Base-by-base conservation (phyloP, 176 grass and related monocot genomes). In the Olyra latifolia region DNA sequence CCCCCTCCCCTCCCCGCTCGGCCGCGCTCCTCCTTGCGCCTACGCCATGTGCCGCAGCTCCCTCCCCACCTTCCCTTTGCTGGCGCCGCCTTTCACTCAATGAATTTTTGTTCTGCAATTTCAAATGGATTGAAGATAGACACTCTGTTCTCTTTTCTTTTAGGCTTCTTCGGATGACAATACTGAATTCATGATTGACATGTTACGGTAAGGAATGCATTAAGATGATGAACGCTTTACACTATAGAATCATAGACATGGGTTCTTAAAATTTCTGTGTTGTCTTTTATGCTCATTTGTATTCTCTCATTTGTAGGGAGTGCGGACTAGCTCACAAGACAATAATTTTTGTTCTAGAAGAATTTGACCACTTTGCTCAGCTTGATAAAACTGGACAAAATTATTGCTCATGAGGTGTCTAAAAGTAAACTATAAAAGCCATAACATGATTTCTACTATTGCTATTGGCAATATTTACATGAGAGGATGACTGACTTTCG, bases 101-200 rank as follows among this genome's bases (percentile, higher is more conserved):
- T 46, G 17, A 20, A 38, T 76, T 11, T 54, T 40, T 1, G 44
- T 70, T 75, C 56, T 70, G 27, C 56, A n/a, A 73, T 55, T 57
- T 27, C 19, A 61, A 74, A 70, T 56, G 16, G 63, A 64, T 19
- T 45, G 43, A 83, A 79, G 62, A 61, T 44, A 77, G 66, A 11
- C 76, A 25, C 22, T 70, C 19, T 69, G 30, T 53, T 66, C 22
- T 87, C 22, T 59, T 87, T 28, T 79, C 70, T 40, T 75, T 55
- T 87, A 98, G 95, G 95, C 90, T 79, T 98, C 95, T 89, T 95
- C 92, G 8, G 95, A 98, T 83, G 95, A 95, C 74, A 98, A 98
- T 64, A 90, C 82, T 17, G 87, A 94, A 69, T 98, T 98, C 86
- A 88, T 94, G 69, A 89, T 95, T 81, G 92, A 95, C 77, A 95